Base-by-base conservation (phyloP, 1,284 basidiomycete species). In the Cutaneotrichosporon cutaneum region DNA sequence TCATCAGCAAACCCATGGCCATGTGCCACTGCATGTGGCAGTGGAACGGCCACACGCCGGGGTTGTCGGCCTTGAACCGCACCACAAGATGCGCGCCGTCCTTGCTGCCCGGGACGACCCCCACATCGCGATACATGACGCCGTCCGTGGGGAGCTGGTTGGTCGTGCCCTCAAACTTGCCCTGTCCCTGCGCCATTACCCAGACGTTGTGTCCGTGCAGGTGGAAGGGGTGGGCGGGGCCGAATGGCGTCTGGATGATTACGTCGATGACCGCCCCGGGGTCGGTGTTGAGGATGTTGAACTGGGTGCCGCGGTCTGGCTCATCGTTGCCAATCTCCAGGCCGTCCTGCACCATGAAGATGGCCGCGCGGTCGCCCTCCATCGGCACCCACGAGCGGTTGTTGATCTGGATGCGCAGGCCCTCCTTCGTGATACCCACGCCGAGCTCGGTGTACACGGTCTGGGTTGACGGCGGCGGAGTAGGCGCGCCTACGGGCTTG, bases 1-100 rank as follows among this genome's bases (percentile, higher is more conserved):
- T 58, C 45, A 67, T 18, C 13, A 66, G 51, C 26, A 68, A 35
- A 10, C 63, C 62, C 26, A 59, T 53, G 55, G 58, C 55, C 67
- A 70, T 66, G 50, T 70, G 68, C 68, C 68, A 71, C 8, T 60
- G 60, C 27, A 71, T 71, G 59, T 71, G 70, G 63, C 70, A 71
- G 61, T 71, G 70, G 30, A 70, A 58, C 16, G 67, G 65, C 67
- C 67, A 68, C 18, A 71, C 66, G 35, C 68, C 70, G 13, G 67
- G 63, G 59, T 70, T 68, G 54, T 65, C 64, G 14, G 68, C 68
- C 16, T 22, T 51, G 50, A 70, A 56, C 42, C 70, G 61, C 47
- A 80, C 54, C 13, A 67, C 68, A 7, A 60, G 57, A 56, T 62
- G 62, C 8, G 67, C 64, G 30, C 67, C 67, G 6, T 56, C 56